Evolutionary conservation across 2,329 filamentous ascomycete species (phyloP).

Genomic region (Colletotrichum musicola): DNA sequence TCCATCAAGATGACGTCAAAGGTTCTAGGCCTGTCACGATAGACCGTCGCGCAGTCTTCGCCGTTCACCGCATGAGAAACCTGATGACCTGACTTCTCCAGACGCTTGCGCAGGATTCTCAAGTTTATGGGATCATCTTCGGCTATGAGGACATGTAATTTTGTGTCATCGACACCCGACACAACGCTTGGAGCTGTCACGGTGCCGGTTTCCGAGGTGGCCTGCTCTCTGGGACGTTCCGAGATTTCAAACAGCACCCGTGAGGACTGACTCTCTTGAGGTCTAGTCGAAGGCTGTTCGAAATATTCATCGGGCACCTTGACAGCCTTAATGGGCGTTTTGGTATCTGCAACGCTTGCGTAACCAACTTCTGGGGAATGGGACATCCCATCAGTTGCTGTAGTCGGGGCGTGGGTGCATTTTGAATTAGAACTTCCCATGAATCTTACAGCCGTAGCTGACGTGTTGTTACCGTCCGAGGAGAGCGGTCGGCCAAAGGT

Average conservation of each 20-base stretch:
- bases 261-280: slow-evolving; percentile 49
- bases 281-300: slow-evolving; percentile 46
- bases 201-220: slow-evolving; percentile 23
- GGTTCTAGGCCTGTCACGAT: slow-evolving; percentile 69
- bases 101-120: slow-evolving; percentile 81
- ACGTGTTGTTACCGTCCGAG: not conserved
- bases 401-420: slow-evolving; percentile 39
- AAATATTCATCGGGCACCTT: slow-evolving; percentile 62
- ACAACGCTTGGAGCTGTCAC: slow-evolving; percentile 26
- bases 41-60: slow-evolving; percentile 82
- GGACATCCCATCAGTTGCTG: slow-evolving; percentile 36
- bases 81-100: slow-evolving; percentile 81
- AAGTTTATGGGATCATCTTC: slow-evolving; percentile 93
- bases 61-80: slow-evolving; percentile 84
- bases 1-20: slow-evolving; percentile 93
- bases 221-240: slow-evolving; percentile 16
- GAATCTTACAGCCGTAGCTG: not conserved
- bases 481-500: slow-evolving; percentile 8
- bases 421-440: not conserved
- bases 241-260: slow-evolving; percentile 56
- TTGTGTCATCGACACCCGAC: slow-evolving; percentile 42
- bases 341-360: slow-evolving; percentile 57
- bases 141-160: slow-evolving; percentile 79
- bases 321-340: slow-evolving; percentile 60
- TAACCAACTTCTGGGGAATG: slow-evolving; percentile 49